Conservation (phyloP, 2,329 filamentous ascomycete genomes). For the Aureobasidium zeae region DNA sequence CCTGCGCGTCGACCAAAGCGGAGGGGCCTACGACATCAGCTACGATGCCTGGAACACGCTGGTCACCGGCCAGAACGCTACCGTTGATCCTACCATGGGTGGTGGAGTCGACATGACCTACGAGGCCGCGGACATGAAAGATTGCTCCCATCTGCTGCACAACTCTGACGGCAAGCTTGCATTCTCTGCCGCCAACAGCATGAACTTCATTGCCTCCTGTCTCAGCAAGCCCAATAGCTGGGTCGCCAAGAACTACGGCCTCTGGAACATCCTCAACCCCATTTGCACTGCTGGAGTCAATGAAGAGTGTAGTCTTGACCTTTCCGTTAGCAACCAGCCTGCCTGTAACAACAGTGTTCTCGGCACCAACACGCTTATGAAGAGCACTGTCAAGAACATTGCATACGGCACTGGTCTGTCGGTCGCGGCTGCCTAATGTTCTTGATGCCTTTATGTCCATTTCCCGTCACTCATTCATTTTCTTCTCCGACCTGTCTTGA, state of each 20-base stretch:
- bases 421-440: slow-evolving; percentile 11
- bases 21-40: slow-evolving; percentile 49
- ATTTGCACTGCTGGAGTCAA: slow-evolving; percentile 26
- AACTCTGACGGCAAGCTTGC: slow-evolving; percentile 38
- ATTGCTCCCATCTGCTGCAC: slow-evolving; percentile 43
- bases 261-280: slow-evolving; percentile 43
- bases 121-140: slow-evolving; percentile 39
- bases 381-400: slow-evolving; percentile 22
- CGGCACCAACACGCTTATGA: slow-evolving; percentile 21
- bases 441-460: not conserved
- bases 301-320: slow-evolving; percentile 24
- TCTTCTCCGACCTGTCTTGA: no score
- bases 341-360: slow-evolving; percentile 22
- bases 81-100: slow-evolving; percentile 37
- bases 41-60: slow-evolving; percentile 57
- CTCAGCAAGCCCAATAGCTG: slow-evolving; percentile 34
- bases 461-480: slow-evolving; percentile 11
- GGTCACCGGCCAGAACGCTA: slow-evolving; percentile 41
- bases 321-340: slow-evolving; percentile 25
- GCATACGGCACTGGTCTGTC: slow-evolving; percentile 22
- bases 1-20: slow-evolving; percentile 48
- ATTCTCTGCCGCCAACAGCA: slow-evolving; percentile 48
- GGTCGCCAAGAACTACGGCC: slow-evolving; percentile 44
- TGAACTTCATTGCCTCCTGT: slow-evolving; percentile 43
- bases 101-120: slow-evolving; percentile 46